These are phyloP conservation scores for Fusarium palustre DNA, from an alignment of 2,329 filamentous ascomycete genomes.

Conservation along the genomic window DNA sequence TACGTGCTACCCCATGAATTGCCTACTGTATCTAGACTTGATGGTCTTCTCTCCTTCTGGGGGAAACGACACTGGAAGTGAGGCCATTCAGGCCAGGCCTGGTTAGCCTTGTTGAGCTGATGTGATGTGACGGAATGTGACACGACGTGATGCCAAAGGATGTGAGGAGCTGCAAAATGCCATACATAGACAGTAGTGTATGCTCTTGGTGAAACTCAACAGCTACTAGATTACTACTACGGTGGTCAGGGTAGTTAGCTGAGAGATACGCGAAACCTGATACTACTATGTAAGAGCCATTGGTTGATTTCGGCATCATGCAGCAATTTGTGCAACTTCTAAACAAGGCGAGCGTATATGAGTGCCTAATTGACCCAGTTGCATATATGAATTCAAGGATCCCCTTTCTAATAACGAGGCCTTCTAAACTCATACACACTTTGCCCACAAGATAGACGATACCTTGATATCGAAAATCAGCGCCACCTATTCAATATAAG, in stretches of 20 bases:
- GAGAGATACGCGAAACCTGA: slow-evolving; percentile 12
- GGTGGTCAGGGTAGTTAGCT: background rate
- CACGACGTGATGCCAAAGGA: slow-evolving; percentile 19
- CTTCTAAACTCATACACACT: slow-evolving; percentile 41
- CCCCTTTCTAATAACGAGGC: slow-evolving; percentile 24
- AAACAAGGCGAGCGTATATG: slow-evolving; percentile 15
- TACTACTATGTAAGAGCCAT: slow-evolving; percentile 5
- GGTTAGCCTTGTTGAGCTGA: slow-evolving; percentile 1
- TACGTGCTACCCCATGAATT: slow-evolving; percentile 8
- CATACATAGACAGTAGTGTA: slow-evolving; percentile 7
- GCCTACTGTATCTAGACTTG: slow-evolving; percentile 14
- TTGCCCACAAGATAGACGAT: slow-evolving; percentile 26
- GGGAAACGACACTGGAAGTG: background rate
- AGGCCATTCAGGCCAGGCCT: background rate
- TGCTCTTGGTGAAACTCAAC: slow-evolving; percentile 14
- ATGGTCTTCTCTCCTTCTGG: background rate
- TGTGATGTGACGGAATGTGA: slow-evolving; percentile 26
- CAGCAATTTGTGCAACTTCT: slow-evolving; percentile 20
- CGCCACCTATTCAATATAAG: slow-evolving; percentile 23
- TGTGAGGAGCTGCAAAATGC: slow-evolving; percentile 20
- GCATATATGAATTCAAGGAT: slow-evolving; percentile 33
- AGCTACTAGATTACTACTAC: background rate
- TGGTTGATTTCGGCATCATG: slow-evolving; percentile 34
- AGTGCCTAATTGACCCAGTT: slow-evolving; percentile 31
- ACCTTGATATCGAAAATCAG: slow-evolving; percentile 15